phyloP scores from a whole-genome alignment of 192 early-diverging fungal species.

The Backusella australiensis region DNA sequence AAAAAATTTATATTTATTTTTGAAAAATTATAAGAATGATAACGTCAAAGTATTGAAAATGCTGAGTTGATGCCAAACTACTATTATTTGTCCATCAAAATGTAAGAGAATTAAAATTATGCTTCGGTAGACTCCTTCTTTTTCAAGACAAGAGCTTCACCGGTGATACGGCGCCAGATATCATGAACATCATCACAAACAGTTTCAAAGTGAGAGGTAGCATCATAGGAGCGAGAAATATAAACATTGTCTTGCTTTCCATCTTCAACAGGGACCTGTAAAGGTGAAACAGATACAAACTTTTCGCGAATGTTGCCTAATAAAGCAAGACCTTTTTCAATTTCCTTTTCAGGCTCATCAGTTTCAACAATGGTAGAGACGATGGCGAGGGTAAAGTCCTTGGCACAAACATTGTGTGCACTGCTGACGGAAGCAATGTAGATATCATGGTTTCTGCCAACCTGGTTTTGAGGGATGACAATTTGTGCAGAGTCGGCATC shows the following conservation, averaged over 20 bases:
- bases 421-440: constrained; percentile 91
- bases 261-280: constrained; percentile 86
- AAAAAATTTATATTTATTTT: not conserved
- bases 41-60: constrained; percentile 1
- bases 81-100: not conserved
- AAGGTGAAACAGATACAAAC: constrained; percentile 82
- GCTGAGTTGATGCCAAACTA: not conserved
- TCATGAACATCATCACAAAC: constrained; percentile 95
- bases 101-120: not conserved
- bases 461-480: constrained; percentile 97
- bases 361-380: constrained; percentile 98
- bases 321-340: constrained; percentile 82
- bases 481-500: constrained; percentile 89
- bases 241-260: constrained; percentile 83
- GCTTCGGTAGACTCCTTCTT: constrained; percentile 36
- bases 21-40: not conserved
- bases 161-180: constrained; percentile 83
- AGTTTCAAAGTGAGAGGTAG: constrained; percentile 99
- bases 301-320: constrained; percentile 90
- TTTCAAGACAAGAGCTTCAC: constrained; percentile 73
- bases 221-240: constrained; percentile 95
- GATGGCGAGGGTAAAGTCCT: constrained; percentile 89
- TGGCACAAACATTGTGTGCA: constrained; percentile 90
- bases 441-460: constrained; percentile 91
- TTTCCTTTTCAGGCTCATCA: constrained; percentile 85